Evolutionary conservation across 2,329 filamentous ascomycete genomes (phyloP).

Genomic region (Venturiaceae sp.): DNA sequence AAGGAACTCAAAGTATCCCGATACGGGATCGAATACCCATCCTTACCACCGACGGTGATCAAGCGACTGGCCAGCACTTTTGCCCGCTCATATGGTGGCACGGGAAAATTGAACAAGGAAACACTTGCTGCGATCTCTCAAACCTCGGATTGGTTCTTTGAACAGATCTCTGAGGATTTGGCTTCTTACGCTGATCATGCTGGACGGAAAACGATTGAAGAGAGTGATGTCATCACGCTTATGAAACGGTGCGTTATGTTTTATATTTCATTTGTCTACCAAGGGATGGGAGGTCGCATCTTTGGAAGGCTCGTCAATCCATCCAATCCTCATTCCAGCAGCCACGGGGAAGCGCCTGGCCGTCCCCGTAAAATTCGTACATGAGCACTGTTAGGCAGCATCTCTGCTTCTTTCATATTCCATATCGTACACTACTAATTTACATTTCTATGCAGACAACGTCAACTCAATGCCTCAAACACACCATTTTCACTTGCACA

Average conservation of each 20-base stretch:
- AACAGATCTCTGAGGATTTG: conserved; percentile 74
- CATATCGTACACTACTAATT: conserved; percentile 12
- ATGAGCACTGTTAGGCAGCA: too few relatives aligned
- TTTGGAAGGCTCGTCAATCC: too few relatives aligned
- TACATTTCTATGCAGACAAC: conserved; percentile 54
- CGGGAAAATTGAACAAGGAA: conserved; percentile 64
- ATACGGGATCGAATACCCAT: conserved; percentile 66
- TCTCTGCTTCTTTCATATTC: too few relatives aligned
- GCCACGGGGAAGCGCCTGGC: too few relatives aligned
- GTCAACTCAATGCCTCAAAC: conserved; percentile 59
- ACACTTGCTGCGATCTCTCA: conserved; percentile 66
- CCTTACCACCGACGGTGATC: conserved; percentile 62
- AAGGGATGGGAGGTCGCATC: too few relatives aligned
- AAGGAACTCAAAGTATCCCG: conserved; percentile 53
- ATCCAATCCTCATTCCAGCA: too few relatives aligned
- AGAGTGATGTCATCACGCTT: conserved; percentile 70
- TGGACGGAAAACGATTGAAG: conserved; percentile 74
- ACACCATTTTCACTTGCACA: conserved; percentile 81
- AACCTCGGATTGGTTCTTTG: conserved; percentile 86
- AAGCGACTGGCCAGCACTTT: conserved; percentile 64
- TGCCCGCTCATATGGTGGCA: conserved; percentile 53
- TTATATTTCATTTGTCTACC: too few relatives aligned
- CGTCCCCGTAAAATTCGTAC: too few relatives aligned
- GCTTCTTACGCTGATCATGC: conserved; percentile 73
- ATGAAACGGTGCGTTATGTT: conserved; percentile 63